Evolutionary conservation across 2,329 filamentous ascomycete species (phyloP).

Genomic region (Ophiocordyceps camponoti-rufipedis): DNA sequence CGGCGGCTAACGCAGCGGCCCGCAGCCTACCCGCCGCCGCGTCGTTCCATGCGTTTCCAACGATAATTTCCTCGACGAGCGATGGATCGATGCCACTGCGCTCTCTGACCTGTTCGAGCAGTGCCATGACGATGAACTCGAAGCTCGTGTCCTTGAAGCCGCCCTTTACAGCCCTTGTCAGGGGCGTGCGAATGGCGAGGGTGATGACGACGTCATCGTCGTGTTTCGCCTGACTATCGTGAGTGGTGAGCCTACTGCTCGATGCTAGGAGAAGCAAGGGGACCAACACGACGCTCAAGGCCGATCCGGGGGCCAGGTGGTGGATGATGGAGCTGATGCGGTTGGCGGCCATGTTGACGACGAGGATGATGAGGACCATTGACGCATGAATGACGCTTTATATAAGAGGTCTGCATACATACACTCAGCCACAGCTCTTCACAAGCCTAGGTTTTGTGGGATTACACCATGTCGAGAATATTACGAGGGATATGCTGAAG

Average conservation of each 20-base stretch:
- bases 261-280: not conserved
- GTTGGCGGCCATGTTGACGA: slow-evolving; percentile 54
- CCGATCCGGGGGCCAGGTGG: slow-evolving; percentile 61
- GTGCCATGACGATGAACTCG: slow-evolving; percentile 69
- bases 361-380: not conserved
- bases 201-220: slow-evolving; percentile 95
- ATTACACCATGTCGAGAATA: too few species aligned
- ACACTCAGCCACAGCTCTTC: too few species aligned
- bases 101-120: slow-evolving; percentile 58
- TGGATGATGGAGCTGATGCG: slow-evolving; percentile 75
- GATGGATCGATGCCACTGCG: slow-evolving; percentile 62
- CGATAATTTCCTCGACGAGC: slow-evolving; percentile 74
- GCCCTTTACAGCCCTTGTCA: slow-evolving; percentile 78
- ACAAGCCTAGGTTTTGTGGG: too few species aligned
- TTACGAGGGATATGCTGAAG: too few species aligned
- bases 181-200: slow-evolving; percentile 71
- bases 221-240: slow-evolving; percentile 68
- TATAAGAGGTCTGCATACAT: too few species aligned
- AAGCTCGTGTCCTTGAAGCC: slow-evolving; percentile 88
- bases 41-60: slow-evolving; percentile 53
- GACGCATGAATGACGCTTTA: not conserved
- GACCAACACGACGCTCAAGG: slow-evolving; percentile 59
- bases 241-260: not conserved
- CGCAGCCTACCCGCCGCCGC: too few species aligned
- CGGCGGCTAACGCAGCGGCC: slow-evolving; percentile 74